Evolutionary conservation across 2,329 filamentous ascomycete species (phyloP).

Genomic region (Aspergillus sp.): DNA sequence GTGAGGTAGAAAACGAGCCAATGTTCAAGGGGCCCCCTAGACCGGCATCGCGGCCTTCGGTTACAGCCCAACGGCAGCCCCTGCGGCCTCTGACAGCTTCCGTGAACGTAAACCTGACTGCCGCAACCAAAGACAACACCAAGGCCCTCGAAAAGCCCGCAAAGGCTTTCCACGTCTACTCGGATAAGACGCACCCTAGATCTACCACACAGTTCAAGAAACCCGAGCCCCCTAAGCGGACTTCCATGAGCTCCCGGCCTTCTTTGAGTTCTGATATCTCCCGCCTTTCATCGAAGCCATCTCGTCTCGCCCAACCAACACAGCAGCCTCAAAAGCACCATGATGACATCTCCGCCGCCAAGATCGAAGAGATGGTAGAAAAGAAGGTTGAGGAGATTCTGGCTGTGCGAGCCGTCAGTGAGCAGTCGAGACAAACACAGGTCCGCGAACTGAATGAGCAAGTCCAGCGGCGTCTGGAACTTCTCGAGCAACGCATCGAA

Average conservation of each 20-base stretch:
- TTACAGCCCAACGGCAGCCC: slow-evolving; percentile 67
- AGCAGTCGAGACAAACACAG: slow-evolving; percentile 49
- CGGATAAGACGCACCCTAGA: slow-evolving; percentile 63
- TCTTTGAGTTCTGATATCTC: slow-evolving; percentile 40
- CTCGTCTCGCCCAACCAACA: slow-evolving; percentile 34
- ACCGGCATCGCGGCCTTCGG: slow-evolving; percentile 44
- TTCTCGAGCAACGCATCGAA: slow-evolving; percentile 83
- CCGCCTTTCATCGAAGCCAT: slow-evolving; percentile 53
- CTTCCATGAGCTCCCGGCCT: slow-evolving; percentile 36
- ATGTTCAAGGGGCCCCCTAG: slow-evolving; percentile 76
- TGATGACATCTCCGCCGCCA: slow-evolving; percentile 65
- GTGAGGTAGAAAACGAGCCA: slow-evolving; percentile 93
- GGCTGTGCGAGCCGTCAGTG: slow-evolving; percentile 68
- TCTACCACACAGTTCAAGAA: slow-evolving; percentile 38
- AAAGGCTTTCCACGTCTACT: slow-evolving; percentile 85
- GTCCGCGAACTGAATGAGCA: slow-evolving; percentile 68
- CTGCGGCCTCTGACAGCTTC: slow-evolving; percentile 74
- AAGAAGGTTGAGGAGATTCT: slow-evolving; percentile 88
- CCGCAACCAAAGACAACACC: slow-evolving; percentile 52
- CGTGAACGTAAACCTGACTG: slow-evolving; percentile 69
- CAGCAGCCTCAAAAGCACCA: slow-evolving; percentile 35
- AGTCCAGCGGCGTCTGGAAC: slow-evolving; percentile 77
- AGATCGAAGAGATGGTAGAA: slow-evolving; percentile 89
- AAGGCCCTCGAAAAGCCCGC: slow-evolving; percentile 68
- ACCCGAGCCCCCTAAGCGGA: slow-evolving; percentile 48